Base-by-base conservation (phyloP, 148 eudicot species). In the Nyssa sinensis region DNA sequence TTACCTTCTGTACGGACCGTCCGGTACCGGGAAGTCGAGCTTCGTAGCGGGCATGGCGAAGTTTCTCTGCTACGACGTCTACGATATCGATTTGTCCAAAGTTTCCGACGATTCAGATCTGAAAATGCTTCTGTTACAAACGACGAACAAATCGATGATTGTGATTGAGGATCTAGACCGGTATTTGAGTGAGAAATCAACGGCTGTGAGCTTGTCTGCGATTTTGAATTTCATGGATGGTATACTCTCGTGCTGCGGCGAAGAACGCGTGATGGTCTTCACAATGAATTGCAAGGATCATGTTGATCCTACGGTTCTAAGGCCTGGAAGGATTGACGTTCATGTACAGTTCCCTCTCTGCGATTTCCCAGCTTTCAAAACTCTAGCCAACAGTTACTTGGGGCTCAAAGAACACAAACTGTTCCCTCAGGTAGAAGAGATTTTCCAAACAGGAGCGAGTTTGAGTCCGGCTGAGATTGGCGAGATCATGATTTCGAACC, bases 201-300 rank as follows among this genome's bases (percentile, higher is more conserved):
- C 82, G 72, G 79, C 82, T 57, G 84, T 87, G 75, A 91, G 85
- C 72, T 77, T 87, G 16, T 79, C 91, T 0, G 85, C 81, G 8
- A 75, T 91, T 13, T 68, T 89, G 51, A 85, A 87, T 35, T 87
- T 85, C 82, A 91, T 91, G 93, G 96, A 91, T 64, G 96, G 96
- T 7, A 83, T 91, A 0, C 64, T 87, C 23, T 82, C 96, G 24
- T 68, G 89, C 77, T 90, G 90, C 64, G 91, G 93, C 7, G 93
- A 89, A 7, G 96, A 91, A 19, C 78, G 91, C 0, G 87, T 91
- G 12, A 84, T 91, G 96, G 91, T 91, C 1, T 88, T 91, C 66
- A 91, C 96, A 2, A 79, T 87, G 89, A 91, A 83, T 69, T 67
- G 86, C 33, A 88, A 88, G 47, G 81, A 85, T 27, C 69, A 76